Evolutionary conservation across 2,329 filamentous ascomycete species (phyloP).

Genomic region (Scedosporium dehoogii): DNA sequence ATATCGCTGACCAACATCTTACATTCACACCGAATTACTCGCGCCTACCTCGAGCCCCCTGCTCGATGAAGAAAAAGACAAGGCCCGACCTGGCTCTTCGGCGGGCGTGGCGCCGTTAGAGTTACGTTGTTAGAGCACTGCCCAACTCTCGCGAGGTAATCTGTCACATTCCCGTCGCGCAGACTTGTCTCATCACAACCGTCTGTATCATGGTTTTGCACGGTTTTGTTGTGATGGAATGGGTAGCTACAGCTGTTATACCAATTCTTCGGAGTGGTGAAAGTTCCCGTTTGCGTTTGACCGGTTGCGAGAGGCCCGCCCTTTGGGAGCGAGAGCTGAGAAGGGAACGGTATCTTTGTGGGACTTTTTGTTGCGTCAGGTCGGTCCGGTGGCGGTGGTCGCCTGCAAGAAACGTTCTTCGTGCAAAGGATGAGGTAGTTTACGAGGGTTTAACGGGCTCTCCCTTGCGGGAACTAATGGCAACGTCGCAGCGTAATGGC

Average conservation of each 20-base stretch:
- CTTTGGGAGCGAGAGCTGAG: neutral
- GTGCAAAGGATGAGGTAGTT: neutral
- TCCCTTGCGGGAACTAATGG: neutral
- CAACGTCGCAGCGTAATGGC: neutral
- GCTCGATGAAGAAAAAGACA: neutral
- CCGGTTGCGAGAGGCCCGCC: neutral
- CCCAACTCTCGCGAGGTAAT: neutral
- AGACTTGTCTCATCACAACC: neutral
- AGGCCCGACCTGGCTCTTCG: neutral
- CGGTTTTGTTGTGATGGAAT: neutral
- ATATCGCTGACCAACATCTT: neutral
- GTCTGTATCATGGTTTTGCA: neutral
- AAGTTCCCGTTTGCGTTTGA: neutral
- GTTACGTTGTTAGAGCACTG: neutral
- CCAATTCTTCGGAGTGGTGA: neutral
- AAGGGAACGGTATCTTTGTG: neutral
- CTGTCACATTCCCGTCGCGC: neutral
- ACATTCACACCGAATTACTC: neutral
- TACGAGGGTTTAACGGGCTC: neutral
- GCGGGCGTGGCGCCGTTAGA: neutral
- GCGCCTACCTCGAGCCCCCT: neutral
- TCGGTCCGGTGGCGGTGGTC: too few species aligned
- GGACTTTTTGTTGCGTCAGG: neutral
- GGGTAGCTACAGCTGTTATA: neutral
- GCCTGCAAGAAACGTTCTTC: neutral